Conservation (phyloP, 805 yeast genomes). For the Candida pini region DNA sequence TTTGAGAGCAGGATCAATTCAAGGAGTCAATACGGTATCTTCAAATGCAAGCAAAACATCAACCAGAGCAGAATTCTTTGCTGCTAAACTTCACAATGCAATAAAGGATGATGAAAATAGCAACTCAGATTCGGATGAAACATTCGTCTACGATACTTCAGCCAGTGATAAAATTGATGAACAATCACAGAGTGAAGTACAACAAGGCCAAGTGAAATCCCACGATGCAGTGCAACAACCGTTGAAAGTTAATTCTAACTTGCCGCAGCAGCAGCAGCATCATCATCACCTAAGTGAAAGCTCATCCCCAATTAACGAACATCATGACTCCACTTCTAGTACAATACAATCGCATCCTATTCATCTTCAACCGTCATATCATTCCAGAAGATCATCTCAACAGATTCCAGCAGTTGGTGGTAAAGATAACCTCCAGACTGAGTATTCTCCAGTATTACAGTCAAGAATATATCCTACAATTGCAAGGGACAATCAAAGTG, state of each 20-base stretch:
- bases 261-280: background rate
- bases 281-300: background rate
- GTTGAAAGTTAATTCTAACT: background rate
- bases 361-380: background rate
- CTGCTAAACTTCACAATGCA: slow-evolving; percentile 91
- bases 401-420: slow-evolving; percentile 1
- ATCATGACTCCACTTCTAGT: slow-evolving; percentile 4
- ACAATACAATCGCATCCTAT: background rate
- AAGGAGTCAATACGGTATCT: slow-evolving; percentile 19
- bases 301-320: slow-evolving; percentile 4
- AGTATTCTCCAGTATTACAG: slow-evolving; percentile 12
- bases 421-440: slow-evolving; percentile 6
- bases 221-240: background rate
- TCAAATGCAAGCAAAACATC: slow-evolving; percentile 41
- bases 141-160: slow-evolving; percentile 82
- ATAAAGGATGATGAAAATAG: slow-evolving; percentile 77
- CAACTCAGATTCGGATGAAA: slow-evolving; percentile 80
- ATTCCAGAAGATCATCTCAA: background rate
- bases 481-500: slow-evolving; percentile 14
- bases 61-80: slow-evolving; percentile 87
- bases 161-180: slow-evolving; percentile 7
- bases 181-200: slow-evolving; percentile 1
- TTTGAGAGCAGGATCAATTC: slow-evolving; percentile 18
- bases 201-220: background rate
- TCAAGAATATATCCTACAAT: slow-evolving; percentile 4